These are phyloP conservation scores for Microthlaspi erraticum DNA, from an alignment of 345 rosid genomes.

Conservation along the genomic window DNA sequence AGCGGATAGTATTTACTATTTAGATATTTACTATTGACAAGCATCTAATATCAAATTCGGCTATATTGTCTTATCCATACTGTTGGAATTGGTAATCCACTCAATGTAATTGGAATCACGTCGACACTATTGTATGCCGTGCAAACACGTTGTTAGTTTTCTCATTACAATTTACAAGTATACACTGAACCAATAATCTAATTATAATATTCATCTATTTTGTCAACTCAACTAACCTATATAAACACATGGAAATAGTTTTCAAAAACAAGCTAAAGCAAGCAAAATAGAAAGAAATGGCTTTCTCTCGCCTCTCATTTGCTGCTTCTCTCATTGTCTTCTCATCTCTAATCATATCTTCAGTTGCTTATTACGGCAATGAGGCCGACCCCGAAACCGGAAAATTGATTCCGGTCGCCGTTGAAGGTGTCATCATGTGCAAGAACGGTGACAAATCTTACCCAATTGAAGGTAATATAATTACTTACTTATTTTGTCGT, in stretches of 20 bases:
- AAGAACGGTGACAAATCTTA: slow-evolving; percentile 47
- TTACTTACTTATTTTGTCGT: background rate
- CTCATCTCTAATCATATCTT: slow-evolving; percentile 43
- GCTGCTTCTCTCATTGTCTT: slow-evolving; percentile 40
- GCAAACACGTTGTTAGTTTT: slow-evolving; percentile 37
- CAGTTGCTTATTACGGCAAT: slow-evolving; percentile 40
- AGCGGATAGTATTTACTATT: too few relatives aligned
- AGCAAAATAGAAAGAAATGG: slow-evolving; percentile 27
- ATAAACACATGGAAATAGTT: slow-evolving; percentile 25
- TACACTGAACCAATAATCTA: slow-evolving; percentile 17
- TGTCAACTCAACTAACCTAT: slow-evolving; percentile 34
- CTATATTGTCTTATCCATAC: background rate
- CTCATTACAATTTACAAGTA: slow-evolving; percentile 18
- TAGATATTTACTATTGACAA: too few relatives aligned
- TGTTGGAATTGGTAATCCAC: slow-evolving; percentile 30
- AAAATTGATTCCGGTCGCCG: slow-evolving; percentile 44
- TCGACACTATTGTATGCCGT: slow-evolving; percentile 36
- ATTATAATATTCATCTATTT: background rate
- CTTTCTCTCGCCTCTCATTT: slow-evolving; percentile 42
- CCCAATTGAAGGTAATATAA: slow-evolving; percentile 61
- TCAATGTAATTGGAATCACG: slow-evolving; percentile 42
- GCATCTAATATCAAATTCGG: background rate
- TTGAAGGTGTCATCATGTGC: slow-evolving; percentile 67
- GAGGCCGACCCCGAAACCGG: slow-evolving; percentile 41
- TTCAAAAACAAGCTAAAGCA: slow-evolving; percentile 27